A percentile compares a stretch with the other conserved stretches of the same genome.
phyloP scores from a whole-genome alignment of 2,329 filamentous ascomycete genomes.

The Pestalotiopsis sp. region DNA sequence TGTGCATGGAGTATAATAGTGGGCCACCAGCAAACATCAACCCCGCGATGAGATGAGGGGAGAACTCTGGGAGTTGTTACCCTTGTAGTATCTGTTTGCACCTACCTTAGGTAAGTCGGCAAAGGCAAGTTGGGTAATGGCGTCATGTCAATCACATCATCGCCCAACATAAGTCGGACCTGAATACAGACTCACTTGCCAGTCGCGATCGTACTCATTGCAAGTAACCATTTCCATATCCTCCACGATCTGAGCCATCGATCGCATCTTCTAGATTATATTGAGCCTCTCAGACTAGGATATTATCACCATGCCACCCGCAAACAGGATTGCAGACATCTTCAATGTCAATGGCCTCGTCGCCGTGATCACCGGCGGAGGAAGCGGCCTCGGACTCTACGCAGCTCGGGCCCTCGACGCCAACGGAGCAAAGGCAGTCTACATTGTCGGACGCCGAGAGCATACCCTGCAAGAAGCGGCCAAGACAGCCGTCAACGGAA shows the following conservation, averaged over 20 bases:
- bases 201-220: neutral
- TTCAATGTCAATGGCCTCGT: slow-evolving; percentile 11
- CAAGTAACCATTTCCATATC: neutral
- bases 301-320: neutral
- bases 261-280: neutral
- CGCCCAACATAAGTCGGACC: neutral
- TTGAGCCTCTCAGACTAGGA: neutral
- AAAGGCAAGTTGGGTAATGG: neutral
- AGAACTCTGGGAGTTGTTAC: neutral
- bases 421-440: slow-evolving; percentile 12
- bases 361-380: slow-evolving; percentile 8
- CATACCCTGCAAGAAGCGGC: slow-evolving; percentile 1
- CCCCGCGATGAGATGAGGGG: neutral
- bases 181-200: neutral
- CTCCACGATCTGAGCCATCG: neutral
- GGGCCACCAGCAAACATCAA: neutral
- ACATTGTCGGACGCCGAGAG: slow-evolving; percentile 8
- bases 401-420: slow-evolving; percentile 10
- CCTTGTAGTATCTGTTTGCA: neutral
- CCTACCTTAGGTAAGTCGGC: neutral
- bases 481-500: slow-evolving; percentile 6
- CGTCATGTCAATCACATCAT: slow-evolving; percentile 7
- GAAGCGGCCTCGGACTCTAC: slow-evolving; percentile 9
- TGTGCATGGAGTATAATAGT: neutral
- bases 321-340: slow-evolving; percentile 6